Conservation (phyloP, 306 rosid genomes). For the Trifolium fragiferum region DNA sequence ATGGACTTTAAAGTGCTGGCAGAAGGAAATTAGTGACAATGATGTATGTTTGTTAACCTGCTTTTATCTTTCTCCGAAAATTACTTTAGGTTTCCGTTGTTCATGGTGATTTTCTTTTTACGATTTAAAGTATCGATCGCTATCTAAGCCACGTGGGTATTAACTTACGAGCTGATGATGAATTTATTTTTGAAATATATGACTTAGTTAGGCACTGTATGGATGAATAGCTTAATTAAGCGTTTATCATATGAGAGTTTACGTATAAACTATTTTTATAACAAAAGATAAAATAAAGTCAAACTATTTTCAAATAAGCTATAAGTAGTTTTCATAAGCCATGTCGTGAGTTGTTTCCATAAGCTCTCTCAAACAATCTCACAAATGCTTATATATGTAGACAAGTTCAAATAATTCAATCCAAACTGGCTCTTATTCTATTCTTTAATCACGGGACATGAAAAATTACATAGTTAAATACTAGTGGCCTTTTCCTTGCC, state of each 20-base stretch:
- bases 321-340: background rate
- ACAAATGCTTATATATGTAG: background rate
- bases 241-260: background rate
- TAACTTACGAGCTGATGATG: background rate
- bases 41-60: conserved; percentile 60
- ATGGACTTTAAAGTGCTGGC: conserved; percentile 75
- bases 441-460: conserved; percentile 14
- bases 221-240: background rate
- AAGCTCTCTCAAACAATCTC: background rate
- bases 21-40: conserved; percentile 60
- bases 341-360: background rate
- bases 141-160: background rate
- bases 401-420: background rate
- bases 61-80: conserved; percentile 11
- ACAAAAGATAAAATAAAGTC: background rate
- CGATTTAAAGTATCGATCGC: background rate
- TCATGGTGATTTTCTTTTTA: conserved; percentile 28
- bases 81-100: background rate
- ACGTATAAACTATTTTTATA: background rate
- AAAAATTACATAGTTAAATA: conserved; percentile 19
- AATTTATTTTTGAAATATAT: background rate
- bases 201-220: background rate
- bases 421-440: background rate
- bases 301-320: background rate
- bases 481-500: conserved; percentile 8